Evolutionary conservation across 169 alveolate species (phyloP).

Genomic region (Besnoitia besnoiti): DNA sequence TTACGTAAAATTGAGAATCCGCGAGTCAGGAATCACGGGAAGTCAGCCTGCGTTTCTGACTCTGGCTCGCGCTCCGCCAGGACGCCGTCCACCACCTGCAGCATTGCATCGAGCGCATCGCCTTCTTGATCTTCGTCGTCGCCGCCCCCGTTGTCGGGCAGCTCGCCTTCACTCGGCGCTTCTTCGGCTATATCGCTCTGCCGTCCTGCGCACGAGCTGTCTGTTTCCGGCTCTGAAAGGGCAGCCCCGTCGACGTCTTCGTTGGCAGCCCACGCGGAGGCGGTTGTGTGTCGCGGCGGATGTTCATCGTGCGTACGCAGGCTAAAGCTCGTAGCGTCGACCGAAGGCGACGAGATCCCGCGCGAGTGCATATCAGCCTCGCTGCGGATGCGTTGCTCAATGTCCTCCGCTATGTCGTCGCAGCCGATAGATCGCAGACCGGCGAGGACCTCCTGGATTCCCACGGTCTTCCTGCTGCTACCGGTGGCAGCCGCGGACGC

Average conservation of each 20-base stretch:
- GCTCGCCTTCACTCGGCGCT: neutral
- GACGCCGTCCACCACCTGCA: constrained; percentile 7
- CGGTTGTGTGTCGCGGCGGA: no score
- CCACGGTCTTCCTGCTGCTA: neutral
- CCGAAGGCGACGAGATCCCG: no score
- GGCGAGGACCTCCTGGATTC: neutral
- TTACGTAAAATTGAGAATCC: no score
- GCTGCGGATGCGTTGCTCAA: neutral
- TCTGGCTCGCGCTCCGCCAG: neutral
- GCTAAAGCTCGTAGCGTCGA: neutral
- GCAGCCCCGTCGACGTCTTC: neutral
- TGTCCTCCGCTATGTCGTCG: neutral
- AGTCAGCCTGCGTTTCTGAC: neutral
- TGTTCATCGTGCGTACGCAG: neutral
- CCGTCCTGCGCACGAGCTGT: neutral
- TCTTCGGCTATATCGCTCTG: neutral
- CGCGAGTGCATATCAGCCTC: neutral
- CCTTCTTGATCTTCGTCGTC: neutral
- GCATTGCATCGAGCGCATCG: neutral
- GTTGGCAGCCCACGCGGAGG: no score
- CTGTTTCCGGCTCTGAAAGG: neutral
- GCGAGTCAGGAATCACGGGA: no score
- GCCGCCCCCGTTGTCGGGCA: neutral
- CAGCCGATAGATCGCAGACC: constrained; percentile 20
- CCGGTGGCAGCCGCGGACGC: neutral